Base-by-base conservation (phyloP, 75 land plant genomes). In the Adiantum capillusveneris region DNA sequence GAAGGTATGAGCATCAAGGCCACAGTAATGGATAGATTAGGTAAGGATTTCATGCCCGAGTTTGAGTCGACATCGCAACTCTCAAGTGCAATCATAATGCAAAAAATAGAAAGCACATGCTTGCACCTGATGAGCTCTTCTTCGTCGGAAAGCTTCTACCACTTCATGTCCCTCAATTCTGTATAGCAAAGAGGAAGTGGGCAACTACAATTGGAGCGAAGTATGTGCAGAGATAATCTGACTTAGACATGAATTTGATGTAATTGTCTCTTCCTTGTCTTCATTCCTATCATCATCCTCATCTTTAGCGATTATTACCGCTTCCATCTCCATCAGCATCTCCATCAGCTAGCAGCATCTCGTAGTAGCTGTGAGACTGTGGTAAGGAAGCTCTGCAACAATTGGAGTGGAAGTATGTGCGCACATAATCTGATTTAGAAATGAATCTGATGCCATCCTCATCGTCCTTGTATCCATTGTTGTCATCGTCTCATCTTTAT, bases 71-170 rank as follows among this genome's bases (percentile, higher is more conserved):
- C 21, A 7, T 46, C 12, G n/a, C 49, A n/a, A 3, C 49, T 14
- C n/a, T 46, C 9, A 9, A 34, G 49, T 20, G n/a, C 14, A 14
- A 46, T 14, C n/a, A 46, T 6, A 20, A 46, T n/a, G 49, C 49
- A n/a, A 2, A 2, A 17, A 17, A 17, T n/a, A 14, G 21, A 5
- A 46, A 2, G n/a, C 49, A 46, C 17, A 46, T 46, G 49, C 2
- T 46, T 17, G 49, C 49, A 17, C 12, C 49, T 6, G 49, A 46
- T 46, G 49, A 46, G 21, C 49, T 46, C 49, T 46, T 46, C 21
- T 46, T 46, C 49, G 14, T 6, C 5, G 49, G 49, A 14, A 46
- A 46, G 21, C 21, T 46, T 17, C 49, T 46, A 2, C 49, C 49
- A 2, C 49, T 46, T 5, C 14, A 46, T 46, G 49, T 46, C 12